Conservation (phyloP, 1,139 yeast species). For the Geotrichum fermentans region DNA sequence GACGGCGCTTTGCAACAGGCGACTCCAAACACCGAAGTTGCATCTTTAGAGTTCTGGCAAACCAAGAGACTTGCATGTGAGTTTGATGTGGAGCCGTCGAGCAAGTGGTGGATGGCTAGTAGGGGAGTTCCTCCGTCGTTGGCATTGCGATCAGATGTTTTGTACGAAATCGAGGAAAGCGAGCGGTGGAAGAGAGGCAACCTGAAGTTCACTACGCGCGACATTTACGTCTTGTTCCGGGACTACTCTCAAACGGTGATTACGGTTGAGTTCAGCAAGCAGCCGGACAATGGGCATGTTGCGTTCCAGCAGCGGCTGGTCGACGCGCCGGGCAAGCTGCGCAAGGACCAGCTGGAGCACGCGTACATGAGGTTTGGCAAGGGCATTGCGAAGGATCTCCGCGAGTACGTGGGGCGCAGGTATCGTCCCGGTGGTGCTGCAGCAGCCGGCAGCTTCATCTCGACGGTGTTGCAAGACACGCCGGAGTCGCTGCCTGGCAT, state of each 20-base stretch:
- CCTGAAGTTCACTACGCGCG: slow-evolving; percentile 49
- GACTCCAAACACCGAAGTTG: background rate
- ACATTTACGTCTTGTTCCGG: slow-evolving; percentile 66
- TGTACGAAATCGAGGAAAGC: slow-evolving; percentile 63
- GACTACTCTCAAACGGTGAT: slow-evolving; percentile 67
- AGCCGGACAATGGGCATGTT: slow-evolving; percentile 38
- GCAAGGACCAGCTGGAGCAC: slow-evolving; percentile 48
- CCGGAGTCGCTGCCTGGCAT: slow-evolving; percentile 48
- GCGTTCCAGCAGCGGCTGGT: slow-evolving; percentile 45
- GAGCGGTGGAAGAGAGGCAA: slow-evolving; percentile 57
- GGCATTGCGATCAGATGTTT: slow-evolving; percentile 40
- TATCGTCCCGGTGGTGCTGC: slow-evolving; percentile 20
- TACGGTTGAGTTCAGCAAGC: slow-evolving; percentile 46
- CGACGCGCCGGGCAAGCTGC: slow-evolving; percentile 40
- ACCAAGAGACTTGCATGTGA: slow-evolving; percentile 23
- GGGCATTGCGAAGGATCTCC: slow-evolving; percentile 28
- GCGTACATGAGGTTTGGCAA: slow-evolving; percentile 44
- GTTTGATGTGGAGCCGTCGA: slow-evolving; percentile 37
- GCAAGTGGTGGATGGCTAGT: slow-evolving; percentile 61
- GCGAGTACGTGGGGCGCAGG: slow-evolving; percentile 16
- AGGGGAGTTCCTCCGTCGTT: slow-evolving; percentile 57
- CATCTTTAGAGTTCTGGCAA: background rate
- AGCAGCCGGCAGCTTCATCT: slow-evolving; percentile 30
- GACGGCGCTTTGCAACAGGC: background rate
- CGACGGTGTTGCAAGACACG: slow-evolving; percentile 29